phyloP scores from a whole-genome alignment of 1,284 basidiomycete genomes.

The Hemileia vastatrix region DNA sequence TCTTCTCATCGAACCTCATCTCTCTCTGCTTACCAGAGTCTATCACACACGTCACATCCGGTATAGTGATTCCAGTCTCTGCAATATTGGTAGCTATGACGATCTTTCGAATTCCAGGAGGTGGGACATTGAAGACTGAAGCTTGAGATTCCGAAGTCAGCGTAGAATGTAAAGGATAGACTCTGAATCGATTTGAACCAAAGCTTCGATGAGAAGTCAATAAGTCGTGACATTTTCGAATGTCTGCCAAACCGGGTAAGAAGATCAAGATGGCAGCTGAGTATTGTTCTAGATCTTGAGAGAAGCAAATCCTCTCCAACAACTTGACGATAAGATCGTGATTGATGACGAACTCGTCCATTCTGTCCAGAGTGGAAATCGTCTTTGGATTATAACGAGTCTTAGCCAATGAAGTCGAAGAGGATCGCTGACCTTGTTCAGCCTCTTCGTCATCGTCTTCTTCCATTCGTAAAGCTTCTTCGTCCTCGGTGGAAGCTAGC shows the following conservation, averaged over 20 bases:
- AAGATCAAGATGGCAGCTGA: conserved; percentile 81
- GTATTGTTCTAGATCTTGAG: conserved; percentile 52
- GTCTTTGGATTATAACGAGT: conserved; percentile 66
- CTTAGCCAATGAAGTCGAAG: conserved; percentile 49
- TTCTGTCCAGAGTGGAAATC: conserved; percentile 65
- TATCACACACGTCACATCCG: conserved; percentile 94
- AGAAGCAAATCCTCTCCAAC: conserved; percentile 73
- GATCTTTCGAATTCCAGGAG: conserved; percentile 48
- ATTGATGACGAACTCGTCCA: conserved; percentile 81
- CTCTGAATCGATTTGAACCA: conserved; percentile 60
- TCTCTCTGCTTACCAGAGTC: conserved; percentile 82
- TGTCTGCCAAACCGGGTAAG: conserved; percentile 76
- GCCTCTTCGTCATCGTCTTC: conserved; percentile 68
- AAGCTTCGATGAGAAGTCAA: conserved; percentile 67
- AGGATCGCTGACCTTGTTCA: conserved; percentile 43
- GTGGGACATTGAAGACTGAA: conserved; percentile 80
- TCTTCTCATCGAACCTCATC: conserved; percentile 96
- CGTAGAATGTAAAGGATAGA: conserved; percentile 84
- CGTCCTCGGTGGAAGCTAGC: conserved; percentile 54
- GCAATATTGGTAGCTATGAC: conserved; percentile 55
- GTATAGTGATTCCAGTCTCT: conserved; percentile 93
- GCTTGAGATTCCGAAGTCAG: conserved; percentile 64
- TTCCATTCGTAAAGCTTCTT: conserved; percentile 53
- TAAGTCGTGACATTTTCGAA: conserved; percentile 73
- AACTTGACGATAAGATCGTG: conserved; percentile 79